phyloP scores from a whole-genome alignment of 2,329 filamentous ascomycete genomes.

The Anthostomella pinea region DNA sequence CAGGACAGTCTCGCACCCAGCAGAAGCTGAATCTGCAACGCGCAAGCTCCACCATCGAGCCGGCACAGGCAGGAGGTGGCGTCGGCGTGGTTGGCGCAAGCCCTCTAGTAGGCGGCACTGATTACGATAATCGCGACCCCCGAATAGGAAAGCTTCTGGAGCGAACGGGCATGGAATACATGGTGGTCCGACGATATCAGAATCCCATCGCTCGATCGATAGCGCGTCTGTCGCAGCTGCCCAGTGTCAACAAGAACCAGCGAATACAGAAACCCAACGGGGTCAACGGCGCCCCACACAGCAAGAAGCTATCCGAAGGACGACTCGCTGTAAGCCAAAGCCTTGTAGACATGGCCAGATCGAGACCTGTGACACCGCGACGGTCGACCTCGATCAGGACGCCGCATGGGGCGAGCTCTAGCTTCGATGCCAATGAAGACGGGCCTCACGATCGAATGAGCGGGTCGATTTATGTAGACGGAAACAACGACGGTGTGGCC shows the following conservation, averaged over 20 bases:
- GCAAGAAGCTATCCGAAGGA: slow-evolving; percentile 26
- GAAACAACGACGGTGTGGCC: slow-evolving; percentile 48
- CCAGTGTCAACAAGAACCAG: slow-evolving; percentile 48
- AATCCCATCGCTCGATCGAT: slow-evolving; percentile 67
- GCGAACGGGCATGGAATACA: slow-evolving; percentile 68
- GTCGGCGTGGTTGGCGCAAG: slow-evolving; percentile 41
- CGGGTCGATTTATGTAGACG: slow-evolving; percentile 48
- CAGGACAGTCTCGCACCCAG: slow-evolving; percentile 65
- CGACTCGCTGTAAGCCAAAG: slow-evolving; percentile 40
- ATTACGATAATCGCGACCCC: slow-evolving; percentile 60
- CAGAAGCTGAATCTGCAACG: slow-evolving; percentile 74
- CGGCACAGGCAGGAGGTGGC: slow-evolving; percentile 45
- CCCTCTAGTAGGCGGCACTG: slow-evolving; percentile 50
- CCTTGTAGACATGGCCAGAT: slow-evolving; percentile 31
- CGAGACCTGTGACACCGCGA: slow-evolving; percentile 32
- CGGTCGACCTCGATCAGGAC: slow-evolving; percentile 37
- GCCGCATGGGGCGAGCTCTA: slow-evolving; percentile 42
- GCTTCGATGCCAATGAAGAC: slow-evolving; percentile 46
- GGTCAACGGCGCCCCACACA: slow-evolving; percentile 33
- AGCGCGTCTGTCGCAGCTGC: slow-evolving; percentile 49
- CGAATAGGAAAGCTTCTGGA: slow-evolving; percentile 64
- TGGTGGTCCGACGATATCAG: slow-evolving; percentile 70
- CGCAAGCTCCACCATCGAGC: slow-evolving; percentile 69
- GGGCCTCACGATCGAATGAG: slow-evolving; percentile 43
- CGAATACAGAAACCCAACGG: slow-evolving; percentile 42